Base-by-base conservation (phyloP, 1,284 basidiomycete species). In the Sanguinoderma infundibulare region DNA sequence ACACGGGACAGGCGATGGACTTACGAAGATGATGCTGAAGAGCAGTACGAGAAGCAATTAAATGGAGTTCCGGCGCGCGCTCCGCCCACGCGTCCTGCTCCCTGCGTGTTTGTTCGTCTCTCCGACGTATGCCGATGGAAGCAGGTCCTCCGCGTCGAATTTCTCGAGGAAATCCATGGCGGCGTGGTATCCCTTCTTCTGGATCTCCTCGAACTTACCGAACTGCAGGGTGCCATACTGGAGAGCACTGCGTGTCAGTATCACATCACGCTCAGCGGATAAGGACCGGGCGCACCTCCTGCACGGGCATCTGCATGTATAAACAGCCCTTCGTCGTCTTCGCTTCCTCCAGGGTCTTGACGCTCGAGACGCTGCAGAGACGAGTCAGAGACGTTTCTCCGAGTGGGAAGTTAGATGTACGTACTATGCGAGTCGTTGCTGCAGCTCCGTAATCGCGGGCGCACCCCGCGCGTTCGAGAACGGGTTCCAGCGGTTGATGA, bases 301-400 rank as follows among this genome's bases (percentile, higher is more conserved):
- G 92, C 20, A 98, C 96, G 0, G 98, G 98, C 92, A 99, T 95
- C 60, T 89, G 86, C 77, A 98, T 90, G 74, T 99, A 99, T 51
- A 98, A 78, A 72, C 95, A 96, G 0, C 92, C 92, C 5, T 91
- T 91, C 5, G 91, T 86, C 3, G 85, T 85, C 75, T 99, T 99
- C 26, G 96, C 96, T 66, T 97, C 96, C 74, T 98, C 96, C 9
- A 99, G 81, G 12, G 94, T 97, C 73, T 91, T 94, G 36, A 98
- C 95, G 65, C 94, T 96, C 63, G 97, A 97, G 1, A 98, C 97
- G 77, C 95, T 97, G 56, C 39, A 14, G 7, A 35, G 3, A 32
- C 0, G 28, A 7, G 26, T 62, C 50, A 35, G 32, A 34, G 9
- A 14, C 8, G 30, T 51, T 32, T 39, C 20, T 20, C 20, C 8